phyloP scores from a whole-genome alignment of 2,329 filamentous ascomycete genomes.

The Colletotrichum sp. region DNA sequence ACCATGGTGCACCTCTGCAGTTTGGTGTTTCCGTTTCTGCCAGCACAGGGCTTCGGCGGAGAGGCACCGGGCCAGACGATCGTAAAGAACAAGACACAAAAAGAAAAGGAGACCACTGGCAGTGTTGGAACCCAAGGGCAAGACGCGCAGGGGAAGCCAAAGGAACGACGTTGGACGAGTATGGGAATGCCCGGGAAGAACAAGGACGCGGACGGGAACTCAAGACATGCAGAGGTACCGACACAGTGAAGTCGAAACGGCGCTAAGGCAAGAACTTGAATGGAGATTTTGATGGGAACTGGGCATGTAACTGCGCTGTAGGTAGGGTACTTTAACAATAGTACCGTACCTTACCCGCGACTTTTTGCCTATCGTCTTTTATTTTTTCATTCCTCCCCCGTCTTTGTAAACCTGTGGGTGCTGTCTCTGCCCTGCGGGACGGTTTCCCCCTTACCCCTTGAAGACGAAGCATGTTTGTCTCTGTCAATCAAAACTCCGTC shows the following conservation, averaged over 20 bases:
- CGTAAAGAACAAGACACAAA: not conserved
- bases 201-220: not conserved
- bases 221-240: constrained; percentile 7
- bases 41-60: not conserved
- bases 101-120: not conserved
- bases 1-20: not conserved
- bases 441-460: not conserved
- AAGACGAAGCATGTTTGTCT: not conserved
- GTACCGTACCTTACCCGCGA: not conserved
- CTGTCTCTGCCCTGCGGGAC: not conserved
- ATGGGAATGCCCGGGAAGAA: constrained; percentile 6
- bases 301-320: not conserved
- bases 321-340: not conserved
- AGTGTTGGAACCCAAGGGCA: not conserved
- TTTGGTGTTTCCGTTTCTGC: not conserved
- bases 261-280: constrained; percentile 5
- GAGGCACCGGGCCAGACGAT: not conserved
- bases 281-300: constrained; percentile 10
- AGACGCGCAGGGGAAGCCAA: not conserved
- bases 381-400: not conserved
- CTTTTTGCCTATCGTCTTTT: not conserved
- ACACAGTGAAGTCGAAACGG: constrained; percentile 10
- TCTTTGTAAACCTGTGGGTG: not conserved
- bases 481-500: not conserved
- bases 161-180: not conserved